Percentiles rank a stretch among this genome's conserved stretches.
phyloP scores from a whole-genome alignment of 805 yeast species.

The Saturnispora silvae region DNA sequence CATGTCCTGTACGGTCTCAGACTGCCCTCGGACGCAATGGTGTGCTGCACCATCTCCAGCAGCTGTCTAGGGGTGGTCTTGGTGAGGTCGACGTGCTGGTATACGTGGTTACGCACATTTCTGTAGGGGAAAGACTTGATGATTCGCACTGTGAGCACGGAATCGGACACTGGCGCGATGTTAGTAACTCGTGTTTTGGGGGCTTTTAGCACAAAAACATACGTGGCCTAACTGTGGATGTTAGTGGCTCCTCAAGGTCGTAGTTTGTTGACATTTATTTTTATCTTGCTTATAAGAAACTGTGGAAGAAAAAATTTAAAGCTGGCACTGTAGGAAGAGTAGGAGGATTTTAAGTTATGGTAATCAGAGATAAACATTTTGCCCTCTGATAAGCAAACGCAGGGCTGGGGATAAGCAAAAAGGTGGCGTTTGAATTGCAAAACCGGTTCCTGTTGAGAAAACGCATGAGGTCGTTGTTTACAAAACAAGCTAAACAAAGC shows the following conservation, averaged over 20 bases:
- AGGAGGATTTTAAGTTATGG: too few species aligned
- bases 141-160: slow-evolving; percentile 75
- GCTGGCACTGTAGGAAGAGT: too few species aligned
- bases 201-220: slow-evolving; percentile 23
- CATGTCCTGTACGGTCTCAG: slow-evolving; percentile 78
- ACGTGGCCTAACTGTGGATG: slow-evolving; percentile 66
- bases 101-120: slow-evolving; percentile 68
- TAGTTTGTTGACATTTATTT: slow-evolving; percentile 21
- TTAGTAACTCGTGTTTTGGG: neutral
- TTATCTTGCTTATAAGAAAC: too few species aligned
- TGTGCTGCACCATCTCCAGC: slow-evolving; percentile 37
- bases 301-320: too few species aligned
- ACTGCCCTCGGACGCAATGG: slow-evolving; percentile 45
- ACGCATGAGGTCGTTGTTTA: too few species aligned
- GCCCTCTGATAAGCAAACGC: too few species aligned
- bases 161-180: slow-evolving; percentile 35
- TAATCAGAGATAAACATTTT: too few species aligned
- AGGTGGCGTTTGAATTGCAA: too few species aligned
- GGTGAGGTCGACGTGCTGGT: slow-evolving; percentile 61
- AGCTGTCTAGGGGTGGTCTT: slow-evolving; percentile 56
- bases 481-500: too few species aligned
- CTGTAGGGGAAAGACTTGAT: slow-evolving; percentile 88
- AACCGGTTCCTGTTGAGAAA: too few species aligned
- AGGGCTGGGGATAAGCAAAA: too few species aligned
- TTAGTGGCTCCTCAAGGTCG: slow-evolving; percentile 60